These are phyloP conservation scores for Kwoniella mangroviensis DNA, from an alignment of 768 basidiomycete species.

Conservation along the genomic window DNA sequence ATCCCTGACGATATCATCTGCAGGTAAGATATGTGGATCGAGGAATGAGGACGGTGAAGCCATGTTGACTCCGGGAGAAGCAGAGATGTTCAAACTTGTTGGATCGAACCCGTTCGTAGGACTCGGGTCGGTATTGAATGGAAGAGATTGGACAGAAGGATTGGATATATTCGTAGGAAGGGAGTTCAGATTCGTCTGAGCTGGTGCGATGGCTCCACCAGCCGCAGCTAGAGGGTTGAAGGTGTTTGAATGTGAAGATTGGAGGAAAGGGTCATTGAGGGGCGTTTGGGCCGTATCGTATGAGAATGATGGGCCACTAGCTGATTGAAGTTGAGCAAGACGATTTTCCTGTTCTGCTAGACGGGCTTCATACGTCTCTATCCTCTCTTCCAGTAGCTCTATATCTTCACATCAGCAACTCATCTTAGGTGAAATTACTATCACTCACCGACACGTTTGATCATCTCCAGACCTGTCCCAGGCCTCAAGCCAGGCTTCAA, in stretches of 20 bases:
- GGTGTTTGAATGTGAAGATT: conserved; percentile 3
- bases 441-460: conserved; percentile 47
- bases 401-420: background rate
- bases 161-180: conserved; percentile 16
- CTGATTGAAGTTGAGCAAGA: conserved; percentile 20
- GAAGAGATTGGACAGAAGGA: conserved; percentile 10
- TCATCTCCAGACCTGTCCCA: conserved; percentile 52
- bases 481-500: conserved; percentile 54
- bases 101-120: conserved; percentile 20
- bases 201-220: background rate
- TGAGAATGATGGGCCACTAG: conserved; percentile 21
- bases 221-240: conserved; percentile 12
- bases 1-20: conserved; percentile 54
- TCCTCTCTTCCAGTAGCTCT: conserved; percentile 46
- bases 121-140: conserved; percentile 20
- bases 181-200: conserved; percentile 6
- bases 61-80: conserved; percentile 21
- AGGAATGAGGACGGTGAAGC: conserved; percentile 41
- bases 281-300: conserved; percentile 21
- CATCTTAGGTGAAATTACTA: background rate
- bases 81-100: conserved; percentile 9
- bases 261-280: conserved; percentile 8
- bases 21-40: conserved; percentile 50
- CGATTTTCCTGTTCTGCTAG: conserved; percentile 43
- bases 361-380: conserved; percentile 39